A percentile compares a stretch with the other conserved stretches of the same genome.
Evolutionary conservation across 2,329 filamentous ascomycete genomes (phyloP).

Genomic region (Fonsecaea nubica): DNA sequence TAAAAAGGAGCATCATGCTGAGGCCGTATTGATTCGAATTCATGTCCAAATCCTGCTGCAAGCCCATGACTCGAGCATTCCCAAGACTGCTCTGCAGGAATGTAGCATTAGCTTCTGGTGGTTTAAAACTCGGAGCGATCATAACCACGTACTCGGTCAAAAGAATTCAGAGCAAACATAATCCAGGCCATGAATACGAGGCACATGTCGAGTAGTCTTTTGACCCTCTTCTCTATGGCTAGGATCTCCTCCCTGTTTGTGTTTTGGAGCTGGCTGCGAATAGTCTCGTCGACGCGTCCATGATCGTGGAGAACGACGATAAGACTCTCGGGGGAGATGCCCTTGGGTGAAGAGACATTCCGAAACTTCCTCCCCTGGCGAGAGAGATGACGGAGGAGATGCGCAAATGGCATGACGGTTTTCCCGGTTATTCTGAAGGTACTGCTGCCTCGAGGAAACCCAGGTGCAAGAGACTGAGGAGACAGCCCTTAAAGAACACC

Average conservation of each 20-base stretch:
- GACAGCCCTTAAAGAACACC: not conserved
- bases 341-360: not conserved
- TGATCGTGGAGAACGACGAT: constrained; percentile 1
- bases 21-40: constrained; percentile 44
- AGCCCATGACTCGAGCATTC: constrained; percentile 59
- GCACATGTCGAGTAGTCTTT: constrained; percentile 19
- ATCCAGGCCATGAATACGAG: constrained; percentile 21
- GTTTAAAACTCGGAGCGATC: not conserved
- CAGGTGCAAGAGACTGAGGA: not conserved
- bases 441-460: not conserved
- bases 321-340: constrained; percentile 3
- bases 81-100: constrained; percentile 61
- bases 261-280: constrained; percentile 11
- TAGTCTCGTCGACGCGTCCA: not conserved
- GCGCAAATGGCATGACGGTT: not conserved
- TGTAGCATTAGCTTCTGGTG: not conserved
- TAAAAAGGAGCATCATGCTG: constrained; percentile 55
- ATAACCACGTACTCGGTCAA: constrained; percentile 59
- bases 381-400: not conserved
- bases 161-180: constrained; percentile 48
- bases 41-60: constrained; percentile 52
- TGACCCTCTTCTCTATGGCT: constrained; percentile 1
- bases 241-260: constrained; percentile 6
- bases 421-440: not conserved
- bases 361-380: not conserved